phyloP scores from a whole-genome alignment of 2,329 filamentous ascomycete species.

The Whalleya microplaca region DNA sequence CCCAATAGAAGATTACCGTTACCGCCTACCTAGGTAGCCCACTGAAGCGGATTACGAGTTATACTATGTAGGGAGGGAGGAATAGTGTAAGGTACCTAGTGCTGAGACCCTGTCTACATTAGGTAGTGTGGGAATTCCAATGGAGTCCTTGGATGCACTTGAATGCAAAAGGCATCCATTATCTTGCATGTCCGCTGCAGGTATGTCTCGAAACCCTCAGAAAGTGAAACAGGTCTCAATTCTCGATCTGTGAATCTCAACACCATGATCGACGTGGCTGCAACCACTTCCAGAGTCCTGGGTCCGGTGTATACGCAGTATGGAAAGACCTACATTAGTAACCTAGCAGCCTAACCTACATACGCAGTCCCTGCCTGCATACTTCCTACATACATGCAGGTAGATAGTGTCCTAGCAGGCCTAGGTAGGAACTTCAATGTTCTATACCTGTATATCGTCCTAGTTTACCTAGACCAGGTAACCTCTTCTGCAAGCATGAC shows the following conservation, averaged over 20 bases:
- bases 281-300: constrained; percentile 31
- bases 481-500: too few relatives aligned
- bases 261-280: constrained; percentile 33
- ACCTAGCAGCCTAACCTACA: too few relatives aligned
- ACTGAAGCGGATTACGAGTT: background rate
- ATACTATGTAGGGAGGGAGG: background rate
- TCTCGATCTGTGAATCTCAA: constrained; percentile 18
- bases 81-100: too few relatives aligned
- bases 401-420: too few relatives aligned
- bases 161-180: background rate
- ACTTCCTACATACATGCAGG: too few relatives aligned
- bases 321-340: too few relatives aligned
- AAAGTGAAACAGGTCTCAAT: constrained; percentile 1
- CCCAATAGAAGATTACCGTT: constrained; percentile 15
- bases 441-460: too few relatives aligned
- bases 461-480: too few relatives aligned
- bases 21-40: background rate
- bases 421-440: too few relatives aligned
- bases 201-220: constrained; percentile 1
- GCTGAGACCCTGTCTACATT: too few relatives aligned
- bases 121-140: too few relatives aligned
- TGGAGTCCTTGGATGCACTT: background rate
- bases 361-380: too few relatives aligned
- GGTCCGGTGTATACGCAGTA: constrained; percentile 5
- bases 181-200: background rate